These are phyloP conservation scores for Wickerhamiella slavikovae DNA, from an alignment of 805 yeast species.

Conservation along the genomic window DNA sequence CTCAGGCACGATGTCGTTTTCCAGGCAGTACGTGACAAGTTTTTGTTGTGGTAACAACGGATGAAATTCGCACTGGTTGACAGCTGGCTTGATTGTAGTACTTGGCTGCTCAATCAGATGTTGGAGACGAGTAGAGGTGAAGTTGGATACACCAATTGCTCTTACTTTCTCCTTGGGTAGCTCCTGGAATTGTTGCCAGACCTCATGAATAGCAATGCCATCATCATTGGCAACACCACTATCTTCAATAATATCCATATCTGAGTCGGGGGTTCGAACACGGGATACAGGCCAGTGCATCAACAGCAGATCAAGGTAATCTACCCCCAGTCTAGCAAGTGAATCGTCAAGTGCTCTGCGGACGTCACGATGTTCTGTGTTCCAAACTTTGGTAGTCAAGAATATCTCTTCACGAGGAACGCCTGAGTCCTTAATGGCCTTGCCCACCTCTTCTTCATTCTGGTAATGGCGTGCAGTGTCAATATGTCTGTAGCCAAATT, in stretches of 20 bases:
- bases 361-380: constrained; percentile 20
- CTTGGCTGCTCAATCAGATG: constrained; percentile 24
- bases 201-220: constrained; percentile 26
- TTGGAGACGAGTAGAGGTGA: constrained; percentile 29
- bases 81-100: constrained; percentile 40
- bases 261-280: constrained; percentile 8
- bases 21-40: constrained; percentile 30
- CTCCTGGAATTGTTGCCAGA: constrained; percentile 42
- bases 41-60: constrained; percentile 49
- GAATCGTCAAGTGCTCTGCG: constrained; percentile 30
- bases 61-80: constrained; percentile 56
- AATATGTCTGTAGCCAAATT: constrained; percentile 48
- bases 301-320: constrained; percentile 44
- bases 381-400: constrained; percentile 46
- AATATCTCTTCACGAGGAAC: constrained; percentile 31
- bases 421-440: constrained; percentile 24
- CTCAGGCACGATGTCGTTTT: constrained; percentile 34
- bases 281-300: constrained; percentile 34
- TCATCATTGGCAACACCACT: constrained; percentile 15
- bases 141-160: constrained; percentile 58
- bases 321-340: constrained; percentile 29
- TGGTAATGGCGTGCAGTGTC: constrained; percentile 57
- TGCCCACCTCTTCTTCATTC: constrained; percentile 49
- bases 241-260: constrained; percentile 17
- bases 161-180: constrained; percentile 28